phyloP scores from a whole-genome alignment of 768 basidiomycete genomes.

The Podaxis mareebaensis region DNA sequence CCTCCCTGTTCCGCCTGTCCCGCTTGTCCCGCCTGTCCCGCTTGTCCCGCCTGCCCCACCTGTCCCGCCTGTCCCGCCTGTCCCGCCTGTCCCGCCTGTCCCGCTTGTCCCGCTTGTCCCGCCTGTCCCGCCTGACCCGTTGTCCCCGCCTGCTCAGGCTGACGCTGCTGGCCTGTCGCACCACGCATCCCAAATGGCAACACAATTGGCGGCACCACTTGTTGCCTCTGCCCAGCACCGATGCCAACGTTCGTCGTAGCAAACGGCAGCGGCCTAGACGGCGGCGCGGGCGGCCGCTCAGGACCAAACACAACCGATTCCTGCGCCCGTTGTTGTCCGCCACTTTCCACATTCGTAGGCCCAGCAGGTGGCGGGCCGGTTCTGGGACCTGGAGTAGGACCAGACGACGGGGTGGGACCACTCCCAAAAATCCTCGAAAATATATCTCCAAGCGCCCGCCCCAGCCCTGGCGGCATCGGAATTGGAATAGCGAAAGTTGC shows the following conservation, averaged over 20 bases:
- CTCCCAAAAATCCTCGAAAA: constrained; percentile 7
- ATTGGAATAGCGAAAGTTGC: neutral
- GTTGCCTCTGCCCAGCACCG: neutral
- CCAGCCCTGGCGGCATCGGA: neutral
- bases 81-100: neutral
- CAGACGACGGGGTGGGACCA: neutral
- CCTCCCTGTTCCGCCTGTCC: neutral
- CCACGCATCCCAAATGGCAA: neutral
- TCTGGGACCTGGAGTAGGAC: neutral
- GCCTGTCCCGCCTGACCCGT: neutral
- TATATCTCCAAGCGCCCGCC: neutral
- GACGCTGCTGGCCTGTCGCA: too few relatives aligned
- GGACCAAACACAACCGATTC: constrained; percentile 8
- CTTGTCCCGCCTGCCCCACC: neutral
- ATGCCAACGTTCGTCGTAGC: neutral
- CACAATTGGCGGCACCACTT: neutral
- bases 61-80: neutral
- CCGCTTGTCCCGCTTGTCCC: neutral
- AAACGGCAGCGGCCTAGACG: neutral
- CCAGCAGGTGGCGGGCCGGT: neutral
- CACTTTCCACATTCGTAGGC: neutral
- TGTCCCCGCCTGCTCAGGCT: neutral
- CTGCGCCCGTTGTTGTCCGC: neutral
- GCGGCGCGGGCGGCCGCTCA: constrained; percentile 3
- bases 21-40: neutral